Evolutionary conservation across 495 filamentous ascomycete genomes (phyloP).

Genomic region (Hypoxylon intermedium): DNA sequence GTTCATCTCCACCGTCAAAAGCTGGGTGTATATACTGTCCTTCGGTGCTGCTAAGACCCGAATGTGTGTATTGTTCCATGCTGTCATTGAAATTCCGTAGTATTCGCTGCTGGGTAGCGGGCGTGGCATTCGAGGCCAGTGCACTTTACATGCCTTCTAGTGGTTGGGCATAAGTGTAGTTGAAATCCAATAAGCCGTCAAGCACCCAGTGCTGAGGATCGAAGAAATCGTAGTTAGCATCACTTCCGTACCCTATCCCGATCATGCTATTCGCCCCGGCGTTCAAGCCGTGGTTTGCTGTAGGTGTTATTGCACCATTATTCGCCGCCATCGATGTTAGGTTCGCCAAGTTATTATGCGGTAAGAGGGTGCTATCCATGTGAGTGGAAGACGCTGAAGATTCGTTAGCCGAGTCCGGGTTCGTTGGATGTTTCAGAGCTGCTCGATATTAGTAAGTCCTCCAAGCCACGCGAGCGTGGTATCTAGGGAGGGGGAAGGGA

Average conservation of each 20-base stretch:
- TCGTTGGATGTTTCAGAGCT: conserved; percentile 85
- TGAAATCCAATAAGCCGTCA: conserved; percentile 82
- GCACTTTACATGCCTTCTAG: conserved; percentile 57
- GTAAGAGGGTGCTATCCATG: conserved; percentile 60
- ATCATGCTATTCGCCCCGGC: conserved; percentile 48
- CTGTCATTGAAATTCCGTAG: not conserved
- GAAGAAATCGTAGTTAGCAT: conserved; percentile 79
- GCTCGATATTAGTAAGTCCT: conserved; percentile 49
- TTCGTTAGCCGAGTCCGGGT: conserved; percentile 79
- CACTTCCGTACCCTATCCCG: conserved; percentile 61
- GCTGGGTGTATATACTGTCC: too few species aligned
- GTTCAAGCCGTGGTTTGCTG: conserved; percentile 52
- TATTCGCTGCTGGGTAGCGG: too few species aligned
- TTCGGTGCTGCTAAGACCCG: conserved; percentile 1
- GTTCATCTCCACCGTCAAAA: not conserved
- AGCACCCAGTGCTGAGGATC: conserved; percentile 92
- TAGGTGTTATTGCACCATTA: conserved; percentile 57
- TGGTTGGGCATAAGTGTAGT: conserved; percentile 63
- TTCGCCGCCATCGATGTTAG: conserved; percentile 43
- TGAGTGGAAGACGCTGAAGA: conserved; percentile 72
- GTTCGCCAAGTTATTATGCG: conserved; percentile 43
- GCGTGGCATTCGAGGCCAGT: not conserved
- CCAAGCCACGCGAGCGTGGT: conserved; percentile 22
- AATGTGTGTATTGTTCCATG: not conserved
- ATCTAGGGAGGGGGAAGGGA: too few species aligned